Base-by-base conservation (phyloP, 768 basidiomycete species). In the Boletellus ananiceps region DNA sequence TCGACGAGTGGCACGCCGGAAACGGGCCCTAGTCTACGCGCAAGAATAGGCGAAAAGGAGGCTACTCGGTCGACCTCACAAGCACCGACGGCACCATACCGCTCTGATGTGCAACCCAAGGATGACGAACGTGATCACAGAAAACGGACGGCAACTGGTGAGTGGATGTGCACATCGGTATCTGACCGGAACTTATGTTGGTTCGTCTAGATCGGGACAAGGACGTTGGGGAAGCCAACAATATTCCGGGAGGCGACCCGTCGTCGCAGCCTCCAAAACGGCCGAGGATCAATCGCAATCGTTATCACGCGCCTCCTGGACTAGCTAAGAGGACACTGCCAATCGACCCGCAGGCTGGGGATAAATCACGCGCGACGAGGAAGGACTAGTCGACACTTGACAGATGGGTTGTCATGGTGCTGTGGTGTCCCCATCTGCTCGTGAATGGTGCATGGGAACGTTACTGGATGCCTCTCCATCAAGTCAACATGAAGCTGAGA, bases 101-200 rank as follows among this genome's bases (percentile, higher is more conserved):
- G 78, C 43, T 62, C 57, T 18, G 80, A 80, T 32, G 41, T 62
- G 41, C 65, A 68, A 37, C 62, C 71, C 47, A 74, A 74, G 53
- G 83, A 86, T 9, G 84, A 88, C 15, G 84, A 85, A 25, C 78
- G 81, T 41, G 84, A 86, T 52, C 70, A 69, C 36, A 72, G 85
- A 60, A 91, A 91, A 69, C 78, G 88, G 47, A 79, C 82, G 19
- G 67, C 74, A 31, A 79, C 84, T 62, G 88, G 88, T 87, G 69
- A 56, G 79, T 57, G 29, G 27, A 35, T 15, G 15, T 15, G 14
- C 21, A 3, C 11, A n/a, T 15, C 15, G 4, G n/a, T 14, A 19
- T 47, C 38, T 43, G 31, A 33, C 40, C 37, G 41, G 51, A 46
- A 16, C 33, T 57, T 8, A 52, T 13, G 21, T 45, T 40, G 38